Evolutionary conservation across 352 stramenopile genomes (phyloP), one percentile per base, ranked within the genome.

Genomic region (Globisporangium radiosum): DNA sequence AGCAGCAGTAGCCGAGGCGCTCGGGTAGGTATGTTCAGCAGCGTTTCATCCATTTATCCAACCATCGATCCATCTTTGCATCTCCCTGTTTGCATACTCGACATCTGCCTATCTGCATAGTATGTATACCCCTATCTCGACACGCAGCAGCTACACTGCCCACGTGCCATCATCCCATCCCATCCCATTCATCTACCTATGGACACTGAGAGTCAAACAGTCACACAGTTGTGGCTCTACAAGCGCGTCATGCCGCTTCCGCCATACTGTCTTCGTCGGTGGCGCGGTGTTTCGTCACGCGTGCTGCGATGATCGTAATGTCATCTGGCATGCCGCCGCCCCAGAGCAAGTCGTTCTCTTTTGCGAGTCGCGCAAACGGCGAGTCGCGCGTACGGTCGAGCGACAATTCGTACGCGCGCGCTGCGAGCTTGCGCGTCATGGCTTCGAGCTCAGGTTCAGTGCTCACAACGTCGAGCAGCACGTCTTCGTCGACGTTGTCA

Each of bases 321-420:
- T 97, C 88, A 63, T 97, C 88, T 2, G 88, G 87, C 81, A 96
- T 95, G 19, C 92, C 96, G 58, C 96, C 96, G 33, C 79, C 78
- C 94, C 95, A 99, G 72, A 98, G 87, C 39, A 98, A 96, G 69
- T 99, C 96, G 78, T 98, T 98, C 52, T 99, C 96, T 69, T 99
- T 99, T 7, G 96, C 96, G 44, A 99, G 75, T 4, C 97, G 78
- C 11, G 96, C 95, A 81, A 99, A 99, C 6, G 96, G 96, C 54
- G 91, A 98, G 81, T 99, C 96, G 6, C 83, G 73, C 10, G 63
- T 75, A 6, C 75, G 76, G 68, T 98, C 92, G 5, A 98, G 73
- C 60, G 90, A 98, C 58, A 97, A 78, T 17, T 98, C 92, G 60
- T 96, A 87, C 9, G 94, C 94, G 56, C 87, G 92, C 53, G 82